These are phyloP conservation scores for Rosa hybrid DNA, from an alignment of 331 rosid genomes.

Conservation along the genomic window DNA sequence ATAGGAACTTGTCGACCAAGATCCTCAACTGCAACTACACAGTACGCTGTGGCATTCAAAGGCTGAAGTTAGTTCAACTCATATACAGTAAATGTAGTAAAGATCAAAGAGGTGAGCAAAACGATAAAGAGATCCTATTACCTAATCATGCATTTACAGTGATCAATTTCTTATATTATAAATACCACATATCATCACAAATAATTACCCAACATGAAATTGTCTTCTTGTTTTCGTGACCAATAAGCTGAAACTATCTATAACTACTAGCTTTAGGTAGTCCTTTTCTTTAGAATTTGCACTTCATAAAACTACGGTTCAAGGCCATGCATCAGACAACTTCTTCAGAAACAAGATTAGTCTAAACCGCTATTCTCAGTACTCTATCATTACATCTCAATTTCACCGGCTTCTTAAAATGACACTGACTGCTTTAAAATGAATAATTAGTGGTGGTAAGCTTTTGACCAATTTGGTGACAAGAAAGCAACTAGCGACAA, in stretches of 20 bases:
- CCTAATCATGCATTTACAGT: not conserved
- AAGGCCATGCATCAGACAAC: not conserved
- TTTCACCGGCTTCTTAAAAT: not conserved
- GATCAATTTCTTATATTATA: not conserved
- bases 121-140: not conserved
- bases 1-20: slow-evolving; percentile 82
- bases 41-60: slow-evolving; percentile 63
- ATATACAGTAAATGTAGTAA: slow-evolving; percentile 1
- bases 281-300: not conserved
- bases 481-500: not conserved
- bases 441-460: not conserved
- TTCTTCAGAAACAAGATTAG: not conserved
- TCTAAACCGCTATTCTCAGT: not conserved
- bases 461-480: not conserved
- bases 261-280: not conserved
- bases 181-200: not conserved
- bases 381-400: not conserved
- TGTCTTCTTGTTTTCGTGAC: not conserved
- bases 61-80: slow-evolving; percentile 35
- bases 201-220: not conserved
- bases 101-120: slow-evolving; percentile 9
- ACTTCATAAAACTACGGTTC: not conserved
- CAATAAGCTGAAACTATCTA: not conserved
- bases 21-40: slow-evolving; percentile 90
- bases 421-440: not conserved